phyloP scores from a whole-genome alignment of 768 basidiomycete species.

The Tricholoma bakamatsutake region DNA sequence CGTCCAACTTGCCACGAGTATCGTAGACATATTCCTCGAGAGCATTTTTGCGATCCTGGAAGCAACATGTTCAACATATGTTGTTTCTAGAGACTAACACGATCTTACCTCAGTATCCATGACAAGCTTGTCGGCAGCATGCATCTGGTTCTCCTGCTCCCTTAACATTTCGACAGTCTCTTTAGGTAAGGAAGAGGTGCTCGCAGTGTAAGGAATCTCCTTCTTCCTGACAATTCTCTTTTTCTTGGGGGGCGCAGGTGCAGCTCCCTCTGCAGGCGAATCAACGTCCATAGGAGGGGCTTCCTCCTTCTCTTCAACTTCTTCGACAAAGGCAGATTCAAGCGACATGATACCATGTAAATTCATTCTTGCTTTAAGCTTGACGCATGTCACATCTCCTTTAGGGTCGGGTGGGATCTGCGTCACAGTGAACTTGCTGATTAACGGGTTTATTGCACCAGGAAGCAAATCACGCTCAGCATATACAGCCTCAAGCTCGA shows the following conservation, averaged over 20 bases:
- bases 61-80: neutral
- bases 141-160: constrained; percentile 88
- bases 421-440: constrained; percentile 79
- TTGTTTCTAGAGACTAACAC: neutral
- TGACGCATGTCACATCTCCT: constrained; percentile 77
- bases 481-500: constrained; percentile 85
- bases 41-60: constrained; percentile 93
- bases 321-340: constrained; percentile 81
- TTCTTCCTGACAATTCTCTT: constrained; percentile 83
- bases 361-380: constrained; percentile 88
- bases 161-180: constrained; percentile 54
- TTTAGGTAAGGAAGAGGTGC: constrained; percentile 60
- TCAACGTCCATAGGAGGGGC: constrained; percentile 64
- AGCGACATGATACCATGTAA: constrained; percentile 83
- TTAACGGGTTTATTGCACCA: constrained; percentile 77
- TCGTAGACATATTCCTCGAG: constrained; percentile 99
- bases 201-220: constrained; percentile 68
- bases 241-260: constrained; percentile 64
- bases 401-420: constrained; percentile 60
- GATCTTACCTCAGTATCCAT: constrained; percentile 87
- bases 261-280: constrained; percentile 29
- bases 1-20: constrained; percentile 87
- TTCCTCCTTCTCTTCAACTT: constrained; percentile 75
- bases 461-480: constrained; percentile 69
- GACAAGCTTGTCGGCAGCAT: constrained; percentile 90